A percentile compares a stretch with the other conserved stretches of the same genome.
Conservation (phyloP, 228 moss, liverwort and hornwort genomes). For the Sphagnum fallax region DNA sequence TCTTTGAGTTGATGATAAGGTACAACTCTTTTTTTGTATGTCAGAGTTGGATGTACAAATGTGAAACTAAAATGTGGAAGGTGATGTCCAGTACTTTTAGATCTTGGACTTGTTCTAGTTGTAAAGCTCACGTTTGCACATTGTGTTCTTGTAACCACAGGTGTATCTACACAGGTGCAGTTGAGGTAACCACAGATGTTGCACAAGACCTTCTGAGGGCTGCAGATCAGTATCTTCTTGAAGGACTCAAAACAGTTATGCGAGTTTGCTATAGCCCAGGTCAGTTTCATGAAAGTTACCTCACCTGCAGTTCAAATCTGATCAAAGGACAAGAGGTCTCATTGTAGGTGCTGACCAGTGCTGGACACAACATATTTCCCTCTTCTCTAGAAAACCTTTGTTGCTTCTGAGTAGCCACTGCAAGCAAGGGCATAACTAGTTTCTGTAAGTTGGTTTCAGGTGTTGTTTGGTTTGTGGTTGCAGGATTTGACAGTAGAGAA, state of each 20-base stretch:
- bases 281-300: conserved; percentile 4
- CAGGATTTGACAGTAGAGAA: conserved; percentile 94
- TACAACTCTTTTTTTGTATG: conserved; percentile 3
- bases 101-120: no score
- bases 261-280: conserved; percentile 92
- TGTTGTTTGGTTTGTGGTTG: conserved; percentile 6
- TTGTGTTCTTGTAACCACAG: conserved; percentile 16
- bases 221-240: conserved; percentile 93
- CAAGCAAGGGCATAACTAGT: no score
- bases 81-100: no score
- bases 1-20: conserved; percentile 99
- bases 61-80: no score
- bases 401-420: no score
- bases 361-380: no score
- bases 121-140: no score
- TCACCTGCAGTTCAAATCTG: no score
- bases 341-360: neutral
- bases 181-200: conserved; percentile 75
- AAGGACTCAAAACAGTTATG: conserved; percentile 89
- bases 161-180: conserved; percentile 95
- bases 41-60: no score
- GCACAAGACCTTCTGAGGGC: conserved; percentile 95
- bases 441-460: no score
- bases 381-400: no score
- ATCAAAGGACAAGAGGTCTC: neutral